These are phyloP conservation scores for Choiromyces venosus DNA, from an alignment of 495 filamentous ascomycete genomes.

Conservation along the genomic window DNA sequence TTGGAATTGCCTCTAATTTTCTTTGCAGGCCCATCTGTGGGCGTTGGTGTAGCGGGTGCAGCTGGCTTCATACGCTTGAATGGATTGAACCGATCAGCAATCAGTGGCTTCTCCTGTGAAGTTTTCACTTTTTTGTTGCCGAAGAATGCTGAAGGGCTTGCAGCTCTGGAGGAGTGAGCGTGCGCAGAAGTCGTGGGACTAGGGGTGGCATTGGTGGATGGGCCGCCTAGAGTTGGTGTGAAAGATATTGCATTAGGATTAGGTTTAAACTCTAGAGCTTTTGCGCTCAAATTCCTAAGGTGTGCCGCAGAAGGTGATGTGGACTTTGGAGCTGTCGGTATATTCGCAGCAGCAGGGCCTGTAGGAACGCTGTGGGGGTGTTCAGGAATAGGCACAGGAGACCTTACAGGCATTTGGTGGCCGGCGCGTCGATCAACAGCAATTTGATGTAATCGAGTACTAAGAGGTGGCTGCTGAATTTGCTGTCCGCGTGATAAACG, in stretches of 20 bases:
- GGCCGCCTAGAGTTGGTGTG: conserved; percentile 50
- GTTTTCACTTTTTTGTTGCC: conserved; percentile 53
- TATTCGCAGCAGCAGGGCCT: conserved; percentile 36
- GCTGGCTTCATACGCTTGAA: conserved; percentile 62
- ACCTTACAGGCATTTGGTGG: conserved; percentile 31
- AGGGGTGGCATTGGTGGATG: conserved; percentile 48
- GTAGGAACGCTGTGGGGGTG: conserved; percentile 37
- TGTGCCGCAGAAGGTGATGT: conserved; percentile 39
- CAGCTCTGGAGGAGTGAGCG: conserved; percentile 51
- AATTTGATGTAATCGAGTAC: conserved; percentile 21
- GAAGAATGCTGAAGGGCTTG: conserved; percentile 58
- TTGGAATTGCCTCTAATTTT: conserved; percentile 46
- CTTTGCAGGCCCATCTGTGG: conserved; percentile 15
- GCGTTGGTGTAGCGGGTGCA: conserved; percentile 30
- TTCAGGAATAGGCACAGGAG: conserved; percentile 35
- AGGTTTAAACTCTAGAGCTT: conserved; percentile 64
- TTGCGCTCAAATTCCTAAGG: conserved; percentile 59
- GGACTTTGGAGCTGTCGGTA: conserved; percentile 28
- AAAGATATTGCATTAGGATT: conserved; percentile 64
- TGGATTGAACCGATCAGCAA: conserved; percentile 59
- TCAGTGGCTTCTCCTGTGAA: conserved; percentile 51
- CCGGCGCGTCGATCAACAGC: conserved; percentile 26
- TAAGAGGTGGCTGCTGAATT: conserved; percentile 24
- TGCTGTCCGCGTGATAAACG: conserved; percentile 13
- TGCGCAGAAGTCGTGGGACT: conserved; percentile 50